Evolutionary conservation across 2,329 filamentous ascomycete genomes (phyloP).

Genomic region (Sarocladiaceae sp.): DNA sequence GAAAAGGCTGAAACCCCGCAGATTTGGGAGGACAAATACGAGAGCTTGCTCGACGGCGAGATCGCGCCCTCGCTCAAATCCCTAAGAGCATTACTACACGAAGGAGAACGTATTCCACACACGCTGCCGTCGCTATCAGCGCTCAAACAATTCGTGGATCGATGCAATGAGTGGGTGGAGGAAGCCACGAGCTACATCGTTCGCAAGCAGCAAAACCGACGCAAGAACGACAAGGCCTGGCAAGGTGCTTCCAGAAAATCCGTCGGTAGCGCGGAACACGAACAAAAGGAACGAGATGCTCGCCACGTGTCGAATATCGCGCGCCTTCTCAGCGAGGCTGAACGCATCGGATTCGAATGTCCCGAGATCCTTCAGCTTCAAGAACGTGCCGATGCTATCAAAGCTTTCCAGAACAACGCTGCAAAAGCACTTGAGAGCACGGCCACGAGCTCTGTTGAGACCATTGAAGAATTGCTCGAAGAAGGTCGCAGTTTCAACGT

Average conservation of each 20-base stretch:
- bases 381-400: slow-evolving; percentile 81
- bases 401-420: slow-evolving; percentile 77
- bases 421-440: slow-evolving; percentile 65
- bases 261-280: slow-evolving; percentile 48
- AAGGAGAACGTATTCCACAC: slow-evolving; percentile 95
- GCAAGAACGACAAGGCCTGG: slow-evolving; percentile 89
- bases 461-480: slow-evolving; percentile 90
- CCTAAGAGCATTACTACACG: slow-evolving; percentile 76
- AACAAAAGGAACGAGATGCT: slow-evolving; percentile 79
- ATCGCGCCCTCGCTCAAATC: slow-evolving; percentile 80
- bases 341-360: slow-evolving; percentile 88
- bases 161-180: slow-evolving; percentile 96
- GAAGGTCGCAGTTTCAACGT: slow-evolving; percentile 85
- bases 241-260: slow-evolving; percentile 70
- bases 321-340: slow-evolving; percentile 76
- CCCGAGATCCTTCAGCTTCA: slow-evolving; percentile 82
- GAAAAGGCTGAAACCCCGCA: slow-evolving; percentile 87
- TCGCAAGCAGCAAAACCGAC: slow-evolving; percentile 93
- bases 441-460: slow-evolving; percentile 58
- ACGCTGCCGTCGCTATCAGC: slow-evolving; percentile 77
- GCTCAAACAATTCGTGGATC: slow-evolving; percentile 85
- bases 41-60: slow-evolving; percentile 78
- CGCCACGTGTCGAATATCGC: slow-evolving; percentile 87
- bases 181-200: slow-evolving; percentile 95
- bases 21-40: slow-evolving; percentile 85